Evolutionary conservation across 2,329 filamentous ascomycete genomes (phyloP).

Genomic region (Ceratocystis ficicola): DNA sequence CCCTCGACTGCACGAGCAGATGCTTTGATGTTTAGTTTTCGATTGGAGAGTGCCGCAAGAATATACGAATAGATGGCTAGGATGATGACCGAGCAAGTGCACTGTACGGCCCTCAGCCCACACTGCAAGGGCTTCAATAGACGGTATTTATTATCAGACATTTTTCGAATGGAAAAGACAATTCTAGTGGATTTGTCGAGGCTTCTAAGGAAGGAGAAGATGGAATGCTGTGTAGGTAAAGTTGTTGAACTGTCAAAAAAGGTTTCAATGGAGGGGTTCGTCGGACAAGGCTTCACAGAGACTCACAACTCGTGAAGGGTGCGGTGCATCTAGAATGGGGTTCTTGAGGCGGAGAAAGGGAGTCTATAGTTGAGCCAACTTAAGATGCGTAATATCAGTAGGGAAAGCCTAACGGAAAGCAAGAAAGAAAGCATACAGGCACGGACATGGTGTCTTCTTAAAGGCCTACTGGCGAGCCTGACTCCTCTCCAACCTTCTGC

Average conservation of each 20-base stretch:
- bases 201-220: neutral
- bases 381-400: neutral
- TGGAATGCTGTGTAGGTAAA: neutral
- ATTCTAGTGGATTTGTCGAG: neutral
- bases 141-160: conserved; percentile 16
- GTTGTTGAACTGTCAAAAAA: neutral
- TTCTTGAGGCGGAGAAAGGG: neutral
- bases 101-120: conserved; percentile 60
- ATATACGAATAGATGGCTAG: conserved; percentile 77
- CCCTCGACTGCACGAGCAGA: conserved; percentile 64
- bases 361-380: neutral
- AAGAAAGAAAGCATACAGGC: neutral
- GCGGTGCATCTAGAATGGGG: neutral
- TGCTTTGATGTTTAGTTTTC: conserved; percentile 49
- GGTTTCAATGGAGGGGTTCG: neutral
- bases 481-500: neutral
- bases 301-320: neutral
- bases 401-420: too few relatives aligned
- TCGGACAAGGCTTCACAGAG: neutral
- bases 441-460: neutral
- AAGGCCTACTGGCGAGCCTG: neutral
- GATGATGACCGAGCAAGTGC: conserved; percentile 59
- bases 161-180: neutral
- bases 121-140: conserved; percentile 55
- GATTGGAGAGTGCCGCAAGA: conserved; percentile 57